Base-by-base conservation (phyloP, 345 rosid genomes). In the Trapa bicornis region DNA sequence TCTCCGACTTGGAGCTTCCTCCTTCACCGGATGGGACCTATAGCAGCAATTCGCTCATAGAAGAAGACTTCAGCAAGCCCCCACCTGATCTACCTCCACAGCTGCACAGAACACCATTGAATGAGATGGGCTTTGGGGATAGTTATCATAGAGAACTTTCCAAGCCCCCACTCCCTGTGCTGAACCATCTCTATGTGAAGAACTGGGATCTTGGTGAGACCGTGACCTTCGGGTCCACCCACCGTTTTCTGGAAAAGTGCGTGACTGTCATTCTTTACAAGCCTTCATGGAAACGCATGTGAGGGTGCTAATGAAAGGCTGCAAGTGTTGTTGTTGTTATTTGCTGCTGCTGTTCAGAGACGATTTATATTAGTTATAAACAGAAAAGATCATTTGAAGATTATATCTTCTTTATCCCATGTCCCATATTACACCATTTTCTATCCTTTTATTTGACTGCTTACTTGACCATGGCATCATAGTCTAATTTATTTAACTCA, bases 41-140 rank as follows among this genome's bases (percentile, higher is more conserved):
- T 56, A 67, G 75, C 65, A 84, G 69, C 53, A 68, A 68, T 53
- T 47, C 75, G 15, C 42, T 82, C 35, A 57, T 33, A 6, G 82
- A 78, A 3, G 65, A 32, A 3, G 92, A 87, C 73, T 80, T 84
- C 38, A 71, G 80, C 53, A 84, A 82, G 77, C 75, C 67, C 36
- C 92, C 89, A 1, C 92, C 89, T 6, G 83, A 77, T 2, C 73
- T 87, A 39, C 92, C 92, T 65, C 84, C 87, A 52, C 84, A 82
- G 37, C 78, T 87, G 70, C 73, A 66, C 48, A 62, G 42, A 38
- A 74, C 78, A 22, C 52, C 72, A 66, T 32, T 82, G 66, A 68
- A 75, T 41, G 71, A 75, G 12, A 66, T 42, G 47, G 35, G 15
- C 70, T 13, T 72, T 77, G 41, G 39, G 68, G 3, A 54, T 1